These are phyloP conservation scores for Mycena vitilis DNA, from an alignment of 768 basidiomycete genomes.

Conservation along the genomic window DNA sequence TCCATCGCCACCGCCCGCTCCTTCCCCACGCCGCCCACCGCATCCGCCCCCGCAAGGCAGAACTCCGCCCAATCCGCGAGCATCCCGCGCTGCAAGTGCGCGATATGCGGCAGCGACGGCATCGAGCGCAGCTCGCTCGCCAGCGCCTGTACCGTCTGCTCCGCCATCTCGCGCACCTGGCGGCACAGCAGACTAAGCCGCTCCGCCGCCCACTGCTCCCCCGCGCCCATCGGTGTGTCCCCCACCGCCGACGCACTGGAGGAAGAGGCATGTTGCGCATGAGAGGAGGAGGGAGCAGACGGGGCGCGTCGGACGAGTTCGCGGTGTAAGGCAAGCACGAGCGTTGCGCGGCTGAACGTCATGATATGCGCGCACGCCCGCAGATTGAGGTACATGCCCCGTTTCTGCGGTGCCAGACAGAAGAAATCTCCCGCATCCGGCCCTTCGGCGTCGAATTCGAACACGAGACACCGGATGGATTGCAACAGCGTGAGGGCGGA, in stretches of 20 bases:
- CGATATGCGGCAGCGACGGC: conserved; percentile 12
- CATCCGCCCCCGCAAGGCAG: conserved; percentile 20
- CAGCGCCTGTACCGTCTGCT: neutral
- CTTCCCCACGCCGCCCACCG: neutral
- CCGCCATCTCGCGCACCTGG: conserved; percentile 12
- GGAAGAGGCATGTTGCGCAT: neutral
- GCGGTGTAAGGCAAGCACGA: conserved; percentile 16
- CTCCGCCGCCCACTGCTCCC: conserved; percentile 9
- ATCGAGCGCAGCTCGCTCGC: conserved; percentile 5
- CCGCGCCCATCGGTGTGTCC: no score
- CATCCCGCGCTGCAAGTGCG: neutral
- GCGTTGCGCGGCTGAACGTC: conserved; percentile 5
- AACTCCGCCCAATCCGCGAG: conserved; percentile 16
- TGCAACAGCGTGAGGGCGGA: conserved; percentile 6
- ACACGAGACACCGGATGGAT: neutral
- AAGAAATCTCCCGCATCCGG: neutral
- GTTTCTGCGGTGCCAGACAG: neutral
- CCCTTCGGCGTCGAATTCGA: neutral
- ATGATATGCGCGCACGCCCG: conserved; percentile 10
- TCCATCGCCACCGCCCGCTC: conserved; percentile 3
- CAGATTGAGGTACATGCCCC: neutral
- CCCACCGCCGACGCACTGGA: no score
- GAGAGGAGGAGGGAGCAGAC: neutral
- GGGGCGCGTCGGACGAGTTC: neutral
- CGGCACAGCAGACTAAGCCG: conserved; percentile 10